Conservation (phyloP, 1,284 basidiomycete genomes). For the Schizophyllum commune region DNA sequence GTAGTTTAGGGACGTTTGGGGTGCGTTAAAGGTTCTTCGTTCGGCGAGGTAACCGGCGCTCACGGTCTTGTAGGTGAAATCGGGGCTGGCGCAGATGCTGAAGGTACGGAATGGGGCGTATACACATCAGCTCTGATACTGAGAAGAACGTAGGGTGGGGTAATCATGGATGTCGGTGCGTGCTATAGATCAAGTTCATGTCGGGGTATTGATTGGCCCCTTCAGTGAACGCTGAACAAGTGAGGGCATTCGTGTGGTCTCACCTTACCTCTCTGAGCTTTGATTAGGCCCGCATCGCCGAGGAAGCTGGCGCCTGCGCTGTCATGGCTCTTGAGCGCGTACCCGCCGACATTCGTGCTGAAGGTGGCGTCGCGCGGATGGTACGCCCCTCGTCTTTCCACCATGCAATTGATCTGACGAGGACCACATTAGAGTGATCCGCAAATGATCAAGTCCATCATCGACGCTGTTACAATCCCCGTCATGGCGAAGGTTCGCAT, state of each 20-base stretch:
- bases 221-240: constrained; percentile 71
- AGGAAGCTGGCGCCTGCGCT: constrained; percentile 95
- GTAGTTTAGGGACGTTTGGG: constrained; percentile 77
- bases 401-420: constrained; percentile 2
- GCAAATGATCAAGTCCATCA: constrained; percentile 94
- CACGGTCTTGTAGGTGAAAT: constrained; percentile 64
- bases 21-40: constrained; percentile 30
- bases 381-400: constrained; percentile 32
- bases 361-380: constrained; percentile 94
- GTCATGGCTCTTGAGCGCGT: constrained; percentile 98
- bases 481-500: constrained; percentile 95
- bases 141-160: constrained; percentile 53
- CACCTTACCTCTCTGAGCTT: constrained; percentile 5
- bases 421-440: constrained; percentile 71
- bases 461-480: constrained; percentile 85
- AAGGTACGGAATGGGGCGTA: constrained; percentile 43
- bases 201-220: background rate
- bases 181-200: background rate
- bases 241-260: constrained; percentile 22
- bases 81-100: constrained; percentile 90
- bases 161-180: constrained; percentile 79
- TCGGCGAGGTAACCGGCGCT: constrained; percentile 6
- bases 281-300: constrained; percentile 84
- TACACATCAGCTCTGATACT: constrained; percentile 9
- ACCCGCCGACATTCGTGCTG: constrained; percentile 87